Base-by-base conservation (phyloP, 768 basidiomycete species). In the Strobilomyces dryophilus region DNA sequence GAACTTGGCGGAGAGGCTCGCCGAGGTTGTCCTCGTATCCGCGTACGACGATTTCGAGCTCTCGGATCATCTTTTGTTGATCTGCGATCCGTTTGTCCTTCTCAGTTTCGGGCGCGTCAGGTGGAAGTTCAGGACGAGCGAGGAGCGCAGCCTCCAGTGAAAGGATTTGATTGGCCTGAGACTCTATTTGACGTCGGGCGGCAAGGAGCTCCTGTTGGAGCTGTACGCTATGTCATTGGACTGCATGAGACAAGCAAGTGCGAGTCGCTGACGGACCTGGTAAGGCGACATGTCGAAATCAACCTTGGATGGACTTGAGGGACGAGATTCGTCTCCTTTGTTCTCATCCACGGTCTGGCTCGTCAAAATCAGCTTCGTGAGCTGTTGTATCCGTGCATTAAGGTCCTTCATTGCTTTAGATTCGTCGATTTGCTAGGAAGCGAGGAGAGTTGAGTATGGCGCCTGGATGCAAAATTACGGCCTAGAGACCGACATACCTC, bases 281-380 rank as follows among this genome's bases (percentile, higher is more conserved):
- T 92, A 92, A 3, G 90, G 88, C 1, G 89, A 82, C 82, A 89
- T 83, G 64, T 93, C 89, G 61, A 92, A 95, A 67, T 95, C 90
- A 31, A 97, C 74, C 73, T 95, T 95, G 50, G 80, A 79, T 0
- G 94, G 94, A 69, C 92, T 94, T 7, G 76, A 77, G 1, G 93
- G 88, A 17, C 89, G 76, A 24, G 88, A 86, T 47, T 88, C 86
- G 51, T 82, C 83, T 44, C 81, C 83, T 56, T 76, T 81, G 47
- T 60, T 73, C 53, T 87, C 85, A 57, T 85, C 87, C 29, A 95
- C 84, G 1, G 82, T 89, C 57, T 90, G 85, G 57, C 89, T 92
- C 5, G 93, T 95, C 56, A 92, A 70, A 62, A 92, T 93, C 47
- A 91, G 75, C 66, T 86, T 92, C 53, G 87, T 90, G 50, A 92